Conservation (phyloP, 192 early-diverging fungal genomes). For the Umbelopsis sp. region DNA sequence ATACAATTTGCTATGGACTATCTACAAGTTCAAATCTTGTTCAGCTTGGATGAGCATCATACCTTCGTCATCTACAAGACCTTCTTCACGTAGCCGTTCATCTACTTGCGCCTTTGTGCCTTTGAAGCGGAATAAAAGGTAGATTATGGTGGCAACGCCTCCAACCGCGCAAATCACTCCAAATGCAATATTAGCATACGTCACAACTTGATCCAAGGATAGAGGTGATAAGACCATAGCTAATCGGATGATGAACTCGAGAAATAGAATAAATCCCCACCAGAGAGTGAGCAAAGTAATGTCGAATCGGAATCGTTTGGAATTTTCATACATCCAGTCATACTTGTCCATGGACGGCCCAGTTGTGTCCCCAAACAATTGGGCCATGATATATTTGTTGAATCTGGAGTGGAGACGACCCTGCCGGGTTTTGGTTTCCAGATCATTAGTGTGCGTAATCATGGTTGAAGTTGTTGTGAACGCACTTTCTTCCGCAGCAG, state of each 20-base stretch:
- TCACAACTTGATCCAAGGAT: neutral
- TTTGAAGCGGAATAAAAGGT: slow-evolving; percentile 8
- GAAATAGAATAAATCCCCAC: slow-evolving; percentile 9
- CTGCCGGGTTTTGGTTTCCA: neutral
- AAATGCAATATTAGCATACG: slow-evolving; percentile 9
- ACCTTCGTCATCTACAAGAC: neutral
- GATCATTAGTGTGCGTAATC: neutral
- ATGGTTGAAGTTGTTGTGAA: neutral
- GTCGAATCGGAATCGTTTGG: neutral
- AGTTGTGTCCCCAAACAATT: neutral
- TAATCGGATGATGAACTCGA: slow-evolving; percentile 12
- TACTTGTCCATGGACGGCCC: neutral
- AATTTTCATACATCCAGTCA: slow-evolving; percentile 8
- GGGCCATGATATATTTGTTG: neutral
- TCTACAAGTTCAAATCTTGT: neutral
- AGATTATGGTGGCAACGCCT: neutral
- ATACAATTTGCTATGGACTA: neutral
- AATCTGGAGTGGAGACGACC: neutral
- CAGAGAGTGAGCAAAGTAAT: slow-evolving; percentile 1
- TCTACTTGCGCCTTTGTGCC: neutral
- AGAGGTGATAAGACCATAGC: neutral
- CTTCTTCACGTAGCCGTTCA: neutral
- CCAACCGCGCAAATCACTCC: slow-evolving; percentile 11
- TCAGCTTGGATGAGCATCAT: slow-evolving; percentile 1
- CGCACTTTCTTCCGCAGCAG: neutral